A percentile compares a stretch with the other conserved stretches of the same genome.
Conservation (phyloP, 78 protist species). For the Capsaspora owczarzaki region DNA sequence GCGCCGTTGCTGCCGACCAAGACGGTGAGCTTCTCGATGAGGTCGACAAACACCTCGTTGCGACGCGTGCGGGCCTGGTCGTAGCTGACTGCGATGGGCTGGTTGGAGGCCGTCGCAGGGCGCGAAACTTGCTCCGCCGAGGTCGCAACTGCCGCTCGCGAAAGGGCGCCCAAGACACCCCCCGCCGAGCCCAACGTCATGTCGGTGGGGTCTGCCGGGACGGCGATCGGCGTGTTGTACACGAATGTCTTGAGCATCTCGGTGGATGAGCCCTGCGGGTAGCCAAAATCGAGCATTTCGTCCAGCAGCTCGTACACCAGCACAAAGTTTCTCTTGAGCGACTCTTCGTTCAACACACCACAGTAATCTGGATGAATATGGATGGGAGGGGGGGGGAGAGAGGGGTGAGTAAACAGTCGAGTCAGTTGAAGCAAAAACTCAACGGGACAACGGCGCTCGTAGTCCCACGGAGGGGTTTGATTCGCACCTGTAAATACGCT, state of each 20-base stretch:
- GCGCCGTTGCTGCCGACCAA: constrained; percentile 43
- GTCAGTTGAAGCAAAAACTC: constrained; percentile 62
- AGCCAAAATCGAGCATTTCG: constrained; percentile 66
- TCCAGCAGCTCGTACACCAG: constrained; percentile 87
- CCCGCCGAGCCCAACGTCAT: not conserved
- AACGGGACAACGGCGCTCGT: too few species aligned
- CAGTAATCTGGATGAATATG: constrained; percentile 35
- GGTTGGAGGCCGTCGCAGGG: not conserved
- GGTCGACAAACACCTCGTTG: constrained; percentile 71
- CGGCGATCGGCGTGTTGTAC: constrained; percentile 34
- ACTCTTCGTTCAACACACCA: constrained; percentile 69
- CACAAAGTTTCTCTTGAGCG: constrained; percentile 66
- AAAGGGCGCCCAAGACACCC: too few species aligned
- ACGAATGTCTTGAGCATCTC: constrained; percentile 64
- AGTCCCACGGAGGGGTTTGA: too few species aligned
- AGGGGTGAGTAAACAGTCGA: constrained; percentile 42
- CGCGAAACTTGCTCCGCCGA: not conserved
- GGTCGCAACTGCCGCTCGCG: too few species aligned
- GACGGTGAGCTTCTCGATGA: constrained; percentile 66
- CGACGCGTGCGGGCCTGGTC: not conserved
- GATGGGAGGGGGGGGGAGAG: not conserved
- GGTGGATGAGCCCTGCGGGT: constrained; percentile 69
- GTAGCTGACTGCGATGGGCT: not conserved
- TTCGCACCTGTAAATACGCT: too few species aligned
- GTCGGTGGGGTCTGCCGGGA: not conserved